A percentile compares a stretch with the other conserved stretches of the same genome.
These are phyloP conservation scores for Tagetes erecta DNA, from an alignment of 129 eudicot species.

Conservation along the genomic window DNA sequence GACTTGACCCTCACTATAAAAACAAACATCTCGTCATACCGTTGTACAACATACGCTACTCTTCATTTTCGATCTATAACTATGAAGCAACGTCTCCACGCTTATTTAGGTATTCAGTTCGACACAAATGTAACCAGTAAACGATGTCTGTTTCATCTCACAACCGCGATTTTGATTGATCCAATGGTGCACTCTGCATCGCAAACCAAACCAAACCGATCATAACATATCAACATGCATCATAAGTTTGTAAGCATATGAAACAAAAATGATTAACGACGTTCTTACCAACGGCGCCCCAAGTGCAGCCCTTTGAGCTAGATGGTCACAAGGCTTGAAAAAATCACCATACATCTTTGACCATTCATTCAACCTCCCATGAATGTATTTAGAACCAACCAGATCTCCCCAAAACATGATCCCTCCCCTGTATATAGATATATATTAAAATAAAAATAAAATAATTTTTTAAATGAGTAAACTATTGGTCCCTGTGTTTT, in stretches of 20 bases:
- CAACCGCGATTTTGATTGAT: conserved; percentile 55
- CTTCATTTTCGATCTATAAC: not conserved
- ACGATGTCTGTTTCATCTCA: conserved; percentile 23
- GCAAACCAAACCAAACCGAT: conserved; percentile 18
- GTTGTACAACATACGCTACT: conserved; percentile 5
- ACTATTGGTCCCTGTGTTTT: no score
- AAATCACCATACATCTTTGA: conserved; percentile 69
- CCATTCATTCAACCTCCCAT: conserved; percentile 76
- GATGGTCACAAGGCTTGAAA: conserved; percentile 83
- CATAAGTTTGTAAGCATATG: not conserved
- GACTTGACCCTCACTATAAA: not conserved
- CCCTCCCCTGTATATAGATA: conserved; percentile 64
- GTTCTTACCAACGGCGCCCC: conserved; percentile 84
- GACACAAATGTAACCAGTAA: not conserved
- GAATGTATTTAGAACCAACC: conserved; percentile 79
- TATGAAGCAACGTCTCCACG: not conserved
- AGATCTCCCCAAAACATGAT: conserved; percentile 91
- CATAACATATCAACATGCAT: not conserved
- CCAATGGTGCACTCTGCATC: conserved; percentile 55
- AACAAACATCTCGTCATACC: not conserved
- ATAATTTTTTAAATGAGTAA: no score
- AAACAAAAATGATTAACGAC: not conserved
- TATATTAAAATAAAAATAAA: not conserved
- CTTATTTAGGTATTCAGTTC: conserved; percentile 27
- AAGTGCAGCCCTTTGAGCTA: conserved; percentile 75